These are phyloP conservation scores for Trapa incisa DNA, from an alignment of 345 rosid genomes.

Conservation along the genomic window DNA sequence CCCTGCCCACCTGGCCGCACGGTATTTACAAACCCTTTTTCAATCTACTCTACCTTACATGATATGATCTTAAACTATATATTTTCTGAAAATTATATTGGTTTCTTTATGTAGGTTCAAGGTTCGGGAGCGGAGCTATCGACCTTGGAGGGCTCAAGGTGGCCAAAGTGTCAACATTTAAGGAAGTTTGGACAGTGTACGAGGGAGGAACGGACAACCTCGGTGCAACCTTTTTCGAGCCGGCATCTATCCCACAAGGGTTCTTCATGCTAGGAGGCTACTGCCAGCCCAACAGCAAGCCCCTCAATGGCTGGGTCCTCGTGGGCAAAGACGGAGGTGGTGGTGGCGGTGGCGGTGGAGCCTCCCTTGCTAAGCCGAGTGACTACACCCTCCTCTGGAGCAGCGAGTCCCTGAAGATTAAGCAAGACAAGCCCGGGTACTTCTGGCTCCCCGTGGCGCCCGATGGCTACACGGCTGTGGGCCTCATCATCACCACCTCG, in stretches of 20 bases:
- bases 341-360: neutral
- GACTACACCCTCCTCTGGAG: constrained; percentile 75
- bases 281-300: constrained; percentile 8
- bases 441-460: constrained; percentile 69
- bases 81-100: neutral
- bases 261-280: constrained; percentile 11
- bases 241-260: constrained; percentile 2
- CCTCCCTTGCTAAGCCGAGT: constrained; percentile 31
- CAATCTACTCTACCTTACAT: neutral
- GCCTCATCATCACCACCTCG: constrained; percentile 45
- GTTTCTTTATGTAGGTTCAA: neutral
- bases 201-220: constrained; percentile 10
- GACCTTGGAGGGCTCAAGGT: constrained; percentile 12
- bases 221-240: constrained; percentile 10
- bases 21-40: constrained; percentile 6
- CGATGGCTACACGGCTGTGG: constrained; percentile 53
- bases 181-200: constrained; percentile 7
- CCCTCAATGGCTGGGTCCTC: constrained; percentile 20
- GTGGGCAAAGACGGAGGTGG: constrained; percentile 32
- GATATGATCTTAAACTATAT: neutral
- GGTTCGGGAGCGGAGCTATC: constrained; percentile 6
- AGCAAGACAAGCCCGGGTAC: constrained; percentile 53
- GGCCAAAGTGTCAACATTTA: constrained; percentile 4
- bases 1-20: constrained; percentile 24
- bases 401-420: constrained; percentile 45